Evolutionary conservation across 2,329 filamentous ascomycete genomes (phyloP).

Genomic region (Lasiodiplodia citricola): DNA sequence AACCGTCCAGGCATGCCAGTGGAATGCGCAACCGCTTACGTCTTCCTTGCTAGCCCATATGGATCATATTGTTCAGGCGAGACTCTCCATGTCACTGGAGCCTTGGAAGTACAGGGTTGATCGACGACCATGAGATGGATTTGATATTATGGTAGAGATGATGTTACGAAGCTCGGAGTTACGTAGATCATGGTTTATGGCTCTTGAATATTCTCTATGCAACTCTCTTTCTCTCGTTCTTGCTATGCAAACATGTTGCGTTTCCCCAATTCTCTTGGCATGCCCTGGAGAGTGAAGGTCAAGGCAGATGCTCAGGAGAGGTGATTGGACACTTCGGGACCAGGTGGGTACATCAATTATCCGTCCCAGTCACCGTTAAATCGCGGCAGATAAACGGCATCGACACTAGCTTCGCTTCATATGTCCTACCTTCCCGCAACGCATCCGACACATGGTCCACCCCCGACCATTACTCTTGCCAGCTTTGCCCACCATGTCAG

Average conservation of each 20-base stretch:
- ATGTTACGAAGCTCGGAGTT: not conserved
- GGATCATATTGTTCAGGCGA: slow-evolving; percentile 36
- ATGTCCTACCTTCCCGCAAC: not conserved
- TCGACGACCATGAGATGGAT: not conserved
- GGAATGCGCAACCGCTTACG: slow-evolving; percentile 37
- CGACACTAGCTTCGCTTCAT: not conserved
- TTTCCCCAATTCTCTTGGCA: no score
- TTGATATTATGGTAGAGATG: not conserved
- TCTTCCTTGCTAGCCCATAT: slow-evolving; percentile 36
- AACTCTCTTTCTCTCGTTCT: no score
- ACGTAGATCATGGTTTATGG: not conserved
- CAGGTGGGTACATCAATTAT: no score
- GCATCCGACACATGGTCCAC: not conserved
- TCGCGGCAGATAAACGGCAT: no score
- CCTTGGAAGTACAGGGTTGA: slow-evolving; percentile 36
- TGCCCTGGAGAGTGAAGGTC: no score
- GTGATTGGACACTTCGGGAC: no score
- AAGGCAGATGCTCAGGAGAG: no score
- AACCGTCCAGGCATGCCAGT: slow-evolving; percentile 39
- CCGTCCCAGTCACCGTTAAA: no score
- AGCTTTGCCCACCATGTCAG: not conserved
- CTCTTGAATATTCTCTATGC: no score
- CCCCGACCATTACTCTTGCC: not conserved
- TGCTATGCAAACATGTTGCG: no score
- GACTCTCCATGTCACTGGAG: slow-evolving; percentile 34